Evolutionary conservation across 2,329 filamentous ascomycete species (phyloP).

Genomic region (Aspergillus arachidicola): DNA sequence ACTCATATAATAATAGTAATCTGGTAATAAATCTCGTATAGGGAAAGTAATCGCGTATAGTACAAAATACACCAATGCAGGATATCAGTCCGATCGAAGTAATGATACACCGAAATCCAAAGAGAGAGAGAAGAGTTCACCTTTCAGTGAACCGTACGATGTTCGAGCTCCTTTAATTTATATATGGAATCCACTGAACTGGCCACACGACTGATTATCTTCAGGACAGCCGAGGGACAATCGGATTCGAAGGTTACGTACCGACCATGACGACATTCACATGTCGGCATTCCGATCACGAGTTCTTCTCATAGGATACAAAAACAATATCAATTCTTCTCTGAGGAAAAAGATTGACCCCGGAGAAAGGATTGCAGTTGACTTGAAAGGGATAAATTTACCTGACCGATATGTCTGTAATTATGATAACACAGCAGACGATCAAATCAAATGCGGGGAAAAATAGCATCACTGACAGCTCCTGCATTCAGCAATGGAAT

Average conservation of each 20-base stretch:
- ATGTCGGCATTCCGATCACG: slow-evolving; percentile 4
- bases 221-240: not conserved
- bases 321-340: not conserved
- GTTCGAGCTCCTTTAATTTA: not conserved
- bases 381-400: not conserved
- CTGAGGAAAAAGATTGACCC: not conserved
- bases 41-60: not conserved
- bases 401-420: not conserved
- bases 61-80: not conserved
- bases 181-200: not conserved
- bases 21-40: slow-evolving; percentile 1
- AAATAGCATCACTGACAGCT: not conserved
- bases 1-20: slow-evolving; percentile 3
- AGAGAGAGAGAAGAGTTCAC: not conserved
- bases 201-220: not conserved
- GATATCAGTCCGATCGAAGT: not conserved
- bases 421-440: not conserved
- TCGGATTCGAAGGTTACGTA: not conserved
- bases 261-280: slow-evolving; percentile 9
- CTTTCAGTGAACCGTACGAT: not conserved
- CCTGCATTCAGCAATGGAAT: not conserved
- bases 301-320: not conserved
- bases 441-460: slow-evolving; percentile 1
- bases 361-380: not conserved
- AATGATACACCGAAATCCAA: not conserved